These are phyloP conservation scores for Colletotrichum incanum DNA, from an alignment of 2,329 filamentous ascomycete genomes.

Conservation along the genomic window DNA sequence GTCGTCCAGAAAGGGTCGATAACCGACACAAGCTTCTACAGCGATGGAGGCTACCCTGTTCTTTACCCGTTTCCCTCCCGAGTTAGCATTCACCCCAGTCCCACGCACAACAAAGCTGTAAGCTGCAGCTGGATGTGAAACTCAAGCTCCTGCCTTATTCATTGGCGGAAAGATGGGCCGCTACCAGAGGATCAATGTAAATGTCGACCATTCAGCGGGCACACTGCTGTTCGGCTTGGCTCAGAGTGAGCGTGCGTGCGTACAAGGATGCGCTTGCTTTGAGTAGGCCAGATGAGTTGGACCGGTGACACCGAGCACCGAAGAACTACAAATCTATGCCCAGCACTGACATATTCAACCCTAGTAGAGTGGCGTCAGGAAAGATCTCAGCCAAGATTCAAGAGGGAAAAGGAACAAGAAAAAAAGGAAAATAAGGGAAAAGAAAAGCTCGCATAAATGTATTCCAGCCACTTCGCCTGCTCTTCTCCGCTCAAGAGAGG, in stretches of 20 bases:
- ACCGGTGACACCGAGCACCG: not conserved
- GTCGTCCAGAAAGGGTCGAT: not conserved
- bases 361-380: not conserved
- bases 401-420: too few species aligned
- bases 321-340: not conserved
- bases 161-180: not conserved
- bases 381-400: not conserved
- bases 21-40: not conserved
- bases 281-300: not conserved
- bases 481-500: conserved; percentile 2
- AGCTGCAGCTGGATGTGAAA: not conserved
- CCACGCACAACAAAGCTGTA: too few species aligned
- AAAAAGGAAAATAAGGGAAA: too few species aligned
- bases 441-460: not conserved
- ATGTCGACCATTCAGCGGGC: too few species aligned
- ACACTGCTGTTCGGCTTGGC: too few species aligned
- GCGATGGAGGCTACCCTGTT: not conserved
- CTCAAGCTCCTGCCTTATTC: too few species aligned
- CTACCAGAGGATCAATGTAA: not conserved
- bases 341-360: not conserved
- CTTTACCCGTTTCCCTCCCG: not conserved
- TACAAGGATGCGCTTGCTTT: too few species aligned
- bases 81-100: not conserved
- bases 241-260: not conserved
- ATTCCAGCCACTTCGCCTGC: conserved; percentile 9